Percentiles rank a stretch among this genome's conserved stretches.
These are phyloP conservation scores for Barnettozyma vustinii DNA, from an alignment of 805 yeast species.

Conservation along the genomic window DNA sequence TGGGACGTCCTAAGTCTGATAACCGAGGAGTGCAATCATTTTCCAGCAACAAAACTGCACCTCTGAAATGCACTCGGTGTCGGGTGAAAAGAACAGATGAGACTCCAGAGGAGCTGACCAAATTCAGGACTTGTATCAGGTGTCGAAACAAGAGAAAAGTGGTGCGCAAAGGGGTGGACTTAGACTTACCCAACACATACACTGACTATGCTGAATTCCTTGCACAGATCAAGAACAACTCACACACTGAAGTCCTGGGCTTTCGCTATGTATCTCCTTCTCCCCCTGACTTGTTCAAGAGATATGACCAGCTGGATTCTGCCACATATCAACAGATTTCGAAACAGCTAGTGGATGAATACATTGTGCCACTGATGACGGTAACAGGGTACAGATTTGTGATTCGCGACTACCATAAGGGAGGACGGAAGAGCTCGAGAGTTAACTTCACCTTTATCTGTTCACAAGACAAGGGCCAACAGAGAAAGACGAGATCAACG, in stretches of 20 bases:
- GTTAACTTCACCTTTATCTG: slow-evolving; percentile 41
- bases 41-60: neutral
- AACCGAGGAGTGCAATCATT: slow-evolving; percentile 1
- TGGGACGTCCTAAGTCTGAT: neutral
- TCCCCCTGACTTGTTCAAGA: slow-evolving; percentile 28
- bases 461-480: slow-evolving; percentile 38
- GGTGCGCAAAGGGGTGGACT: slow-evolving; percentile 14
- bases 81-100: slow-evolving; percentile 35
- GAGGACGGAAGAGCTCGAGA: slow-evolving; percentile 35
- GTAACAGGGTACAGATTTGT: slow-evolving; percentile 39
- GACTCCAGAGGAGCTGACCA: slow-evolving; percentile 27
- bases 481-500: slow-evolving; percentile 36
- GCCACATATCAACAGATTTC: slow-evolving; percentile 32
- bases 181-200: slow-evolving; percentile 23
- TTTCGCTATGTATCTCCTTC: slow-evolving; percentile 31
- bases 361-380: slow-evolving; percentile 36
- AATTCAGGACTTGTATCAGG: slow-evolving; percentile 37
- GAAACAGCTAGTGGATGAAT: slow-evolving; percentile 30
- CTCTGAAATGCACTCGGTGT: slow-evolving; percentile 39
- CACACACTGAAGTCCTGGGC: slow-evolving; percentile 30
- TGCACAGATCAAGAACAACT: slow-evolving; percentile 30
- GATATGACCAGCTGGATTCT: slow-evolving; percentile 28
- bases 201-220: slow-evolving; percentile 31
- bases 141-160: slow-evolving; percentile 38
- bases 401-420: slow-evolving; percentile 40